Conservation (phyloP, 495 filamentous ascomycete species). For the Platismatia glauca region DNA sequence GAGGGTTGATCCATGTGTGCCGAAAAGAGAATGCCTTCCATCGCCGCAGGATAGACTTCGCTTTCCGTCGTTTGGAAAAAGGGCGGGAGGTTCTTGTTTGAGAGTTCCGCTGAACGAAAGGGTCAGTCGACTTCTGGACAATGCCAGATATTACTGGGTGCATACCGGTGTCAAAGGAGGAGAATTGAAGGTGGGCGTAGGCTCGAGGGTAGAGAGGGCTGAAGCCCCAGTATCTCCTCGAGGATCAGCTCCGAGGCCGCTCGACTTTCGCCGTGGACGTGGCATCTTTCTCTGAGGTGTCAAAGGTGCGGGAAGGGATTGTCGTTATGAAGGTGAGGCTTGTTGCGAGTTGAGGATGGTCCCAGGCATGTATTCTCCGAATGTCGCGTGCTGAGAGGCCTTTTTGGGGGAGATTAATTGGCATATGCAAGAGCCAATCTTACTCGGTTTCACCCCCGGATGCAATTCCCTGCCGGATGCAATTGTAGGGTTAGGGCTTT, state of each 20-base stretch:
- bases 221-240: conserved; percentile 45
- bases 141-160: not conserved
- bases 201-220: conserved; percentile 46
- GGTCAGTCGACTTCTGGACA: not conserved
- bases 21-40: conserved; percentile 58
- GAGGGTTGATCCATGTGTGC: conserved; percentile 74
- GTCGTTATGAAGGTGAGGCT: not conserved
- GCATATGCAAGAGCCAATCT: not conserved
- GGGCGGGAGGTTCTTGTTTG: conserved; percentile 30
- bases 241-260: conserved; percentile 42
- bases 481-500: no score
- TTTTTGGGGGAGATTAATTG: not conserved
- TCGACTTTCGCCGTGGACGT: conserved; percentile 40
- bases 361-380: not conserved
- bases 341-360: not conserved
- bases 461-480: no score
- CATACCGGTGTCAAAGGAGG: conserved; percentile 37
- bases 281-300: conserved; percentile 8
- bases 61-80: conserved; percentile 43
- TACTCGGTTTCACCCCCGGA: no score
- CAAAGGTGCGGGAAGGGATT: not conserved
- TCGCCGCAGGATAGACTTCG: conserved; percentile 53
- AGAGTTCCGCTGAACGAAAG: conserved; percentile 15
- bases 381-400: not conserved
- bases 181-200: conserved; percentile 36